These are phyloP conservation scores for Elongisporangium anandrum DNA, from an alignment of 352 stramenopile genomes.

Conservation along the genomic window DNA sequence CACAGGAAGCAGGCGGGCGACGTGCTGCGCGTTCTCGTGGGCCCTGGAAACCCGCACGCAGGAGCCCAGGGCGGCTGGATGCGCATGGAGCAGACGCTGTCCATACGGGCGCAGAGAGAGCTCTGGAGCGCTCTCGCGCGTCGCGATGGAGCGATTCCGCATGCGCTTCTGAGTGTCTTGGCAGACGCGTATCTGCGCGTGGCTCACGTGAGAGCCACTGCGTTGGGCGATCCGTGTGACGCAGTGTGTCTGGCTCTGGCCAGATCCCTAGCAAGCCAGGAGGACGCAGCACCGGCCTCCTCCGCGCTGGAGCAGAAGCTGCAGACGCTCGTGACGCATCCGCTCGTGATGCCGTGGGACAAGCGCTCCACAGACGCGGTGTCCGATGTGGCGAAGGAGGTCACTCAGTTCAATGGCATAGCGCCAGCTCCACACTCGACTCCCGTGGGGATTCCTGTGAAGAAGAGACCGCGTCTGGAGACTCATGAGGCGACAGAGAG, in stretches of 20 bases:
- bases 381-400: background rate
- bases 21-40: conserved; percentile 11
- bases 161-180: conserved; percentile 6
- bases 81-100: conserved; percentile 30
- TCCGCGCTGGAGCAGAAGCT: background rate
- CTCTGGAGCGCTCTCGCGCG: conserved; percentile 52
- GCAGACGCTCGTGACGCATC: background rate
- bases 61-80: conserved; percentile 19
- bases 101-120: conserved; percentile 38
- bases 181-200: conserved; percentile 20
- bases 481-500: background rate
- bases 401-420: background rate
- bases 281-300: background rate
- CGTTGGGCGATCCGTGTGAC: conserved; percentile 9
- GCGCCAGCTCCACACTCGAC: background rate
- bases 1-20: conserved; percentile 22
- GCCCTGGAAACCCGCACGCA: background rate
- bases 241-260: conserved; percentile 23
- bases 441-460: conserved; percentile 12
- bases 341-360: background rate
- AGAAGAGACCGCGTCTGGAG: background rate
- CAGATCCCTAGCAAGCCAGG: conserved; percentile 3
- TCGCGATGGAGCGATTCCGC: conserved; percentile 4
- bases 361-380: background rate
- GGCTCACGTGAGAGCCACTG: conserved; percentile 4